Evolutionary conservation across 2,329 filamentous ascomycete genomes (phyloP).

Genomic region (Aspergillus chevalieri): DNA sequence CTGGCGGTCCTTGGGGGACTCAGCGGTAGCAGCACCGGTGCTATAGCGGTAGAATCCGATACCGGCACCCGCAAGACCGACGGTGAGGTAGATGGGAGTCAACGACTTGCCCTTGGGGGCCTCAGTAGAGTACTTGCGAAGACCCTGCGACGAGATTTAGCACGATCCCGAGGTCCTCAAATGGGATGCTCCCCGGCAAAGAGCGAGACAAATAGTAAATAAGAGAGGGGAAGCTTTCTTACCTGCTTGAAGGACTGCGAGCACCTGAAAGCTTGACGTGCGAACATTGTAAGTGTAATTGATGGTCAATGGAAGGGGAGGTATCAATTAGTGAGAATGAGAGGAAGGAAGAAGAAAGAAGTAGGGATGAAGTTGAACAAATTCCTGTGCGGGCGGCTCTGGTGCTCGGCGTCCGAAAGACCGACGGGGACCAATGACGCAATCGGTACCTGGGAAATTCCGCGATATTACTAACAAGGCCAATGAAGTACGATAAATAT

Average conservation of each 20-base stretch:
- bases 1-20: slow-evolving; percentile 30
- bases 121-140: slow-evolving; percentile 67
- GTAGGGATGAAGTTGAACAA: slow-evolving; percentile 8
- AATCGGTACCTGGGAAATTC: slow-evolving; percentile 10
- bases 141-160: slow-evolving; percentile 43
- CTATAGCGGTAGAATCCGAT: slow-evolving; percentile 53
- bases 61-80: slow-evolving; percentile 40
- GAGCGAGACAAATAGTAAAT: background rate
- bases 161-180: background rate
- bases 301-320: slow-evolving; percentile 3
- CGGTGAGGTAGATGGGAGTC: slow-evolving; percentile 49
- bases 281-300: slow-evolving; percentile 54
- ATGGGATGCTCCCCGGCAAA: slow-evolving; percentile 1
- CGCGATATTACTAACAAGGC: background rate
- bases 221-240: slow-evolving; percentile 23
- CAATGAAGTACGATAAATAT: background rate
- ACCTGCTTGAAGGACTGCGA: slow-evolving; percentile 62
- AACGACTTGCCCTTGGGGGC: slow-evolving; percentile 50
- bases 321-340: background rate
- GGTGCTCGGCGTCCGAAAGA: slow-evolving; percentile 3
- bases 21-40: slow-evolving; percentile 24
- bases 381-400: background rate
- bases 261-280: slow-evolving; percentile 58
- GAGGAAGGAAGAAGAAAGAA: slow-evolving; percentile 1
- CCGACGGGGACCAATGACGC: slow-evolving; percentile 21